Base-by-base conservation (phyloP, 192 early-diverging fungal genomes). In the Entomortierella chlamydospora region DNA sequence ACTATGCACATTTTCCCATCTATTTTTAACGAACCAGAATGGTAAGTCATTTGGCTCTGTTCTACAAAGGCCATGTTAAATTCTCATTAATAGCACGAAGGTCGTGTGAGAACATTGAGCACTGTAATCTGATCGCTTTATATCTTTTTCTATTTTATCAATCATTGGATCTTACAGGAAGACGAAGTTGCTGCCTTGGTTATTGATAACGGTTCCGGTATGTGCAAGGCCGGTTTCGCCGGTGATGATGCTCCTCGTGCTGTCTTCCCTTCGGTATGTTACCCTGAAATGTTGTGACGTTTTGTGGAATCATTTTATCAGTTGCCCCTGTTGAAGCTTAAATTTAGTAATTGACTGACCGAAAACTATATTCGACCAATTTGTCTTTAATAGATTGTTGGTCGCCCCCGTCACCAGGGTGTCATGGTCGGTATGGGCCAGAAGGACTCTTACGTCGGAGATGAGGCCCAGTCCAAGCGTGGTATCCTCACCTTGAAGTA, bases 211-310 rank as follows among this genome's bases (percentile, higher is more conserved):
- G 94, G 94, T 82, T 95, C 94, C 83, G 93, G 94, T 83, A 95
- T 95, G 94, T 95, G 94, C 90, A 95, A 95, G 87, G 93, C 94
- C 86, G 94, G 94, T 82, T 95, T 95, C 83, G 94, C 94, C 81
- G 94, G 94, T 76, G 93, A 95, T 85, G 94, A 95, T 65, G 94
- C 94, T 59, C 94, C 94, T 41, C 93, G 93, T 74, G 94, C 94
- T 76, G 95, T 93, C 57, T 79, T 79, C 68, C 76, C 76, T 29
- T 70, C 68, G 57, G 76, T 79, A 79, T 61, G 76, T 65, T 17
- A 31, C 6, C 20, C 45, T 12, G 34, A 62, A 30, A 54, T 18
- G 68, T 62, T 71, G 69, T 71, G 58, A 62, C 58, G 59, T 71
- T 62, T 55, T 62, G 59, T 30, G 39, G 28, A 42, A 49, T 47